These are phyloP conservation scores for Teunomyces tritomae DNA, from an alignment of 805 yeast species.

Conservation along the genomic window DNA sequence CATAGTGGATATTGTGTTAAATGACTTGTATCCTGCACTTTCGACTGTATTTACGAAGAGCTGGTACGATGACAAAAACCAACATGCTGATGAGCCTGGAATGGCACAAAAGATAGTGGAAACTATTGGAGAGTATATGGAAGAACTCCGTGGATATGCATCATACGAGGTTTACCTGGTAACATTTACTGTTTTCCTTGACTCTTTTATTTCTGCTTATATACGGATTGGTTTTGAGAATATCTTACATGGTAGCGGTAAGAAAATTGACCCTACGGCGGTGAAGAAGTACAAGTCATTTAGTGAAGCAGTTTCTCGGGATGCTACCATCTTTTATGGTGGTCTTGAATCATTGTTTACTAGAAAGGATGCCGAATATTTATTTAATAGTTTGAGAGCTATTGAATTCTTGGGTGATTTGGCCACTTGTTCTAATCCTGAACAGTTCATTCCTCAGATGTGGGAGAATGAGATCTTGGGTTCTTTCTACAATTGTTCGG, in stretches of 20 bases:
- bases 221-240: conserved; percentile 41
- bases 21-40: conserved; percentile 66
- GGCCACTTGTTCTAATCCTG: conserved; percentile 38
- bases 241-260: conserved; percentile 40
- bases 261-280: conserved; percentile 39
- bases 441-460: conserved; percentile 36
- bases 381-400: conserved; percentile 39
- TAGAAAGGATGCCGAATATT: conserved; percentile 37
- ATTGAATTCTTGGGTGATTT: conserved; percentile 39
- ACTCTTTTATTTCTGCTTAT: conserved; percentile 36
- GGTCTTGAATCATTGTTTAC: conserved; percentile 38
- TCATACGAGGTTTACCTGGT: conserved; percentile 41
- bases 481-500: conserved; percentile 74
- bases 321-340: conserved; percentile 34
- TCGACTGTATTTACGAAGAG: conserved; percentile 58
- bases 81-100: conserved; percentile 30
- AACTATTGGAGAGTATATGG: conserved; percentile 72
- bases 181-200: conserved; percentile 37
- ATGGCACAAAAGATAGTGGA: conserved; percentile 63
- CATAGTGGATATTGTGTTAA: conserved; percentile 65
- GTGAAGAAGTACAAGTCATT: conserved; percentile 36
- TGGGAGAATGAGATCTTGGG: conserved; percentile 59
- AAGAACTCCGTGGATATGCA: conserved; percentile 54
- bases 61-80: conserved; percentile 61
- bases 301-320: conserved; percentile 37